Percentiles rank a stretch among this genome's conserved stretches.
phyloP scores from a whole-genome alignment of 2,329 filamentous ascomycete species.

The Thielaviopsis populi region DNA sequence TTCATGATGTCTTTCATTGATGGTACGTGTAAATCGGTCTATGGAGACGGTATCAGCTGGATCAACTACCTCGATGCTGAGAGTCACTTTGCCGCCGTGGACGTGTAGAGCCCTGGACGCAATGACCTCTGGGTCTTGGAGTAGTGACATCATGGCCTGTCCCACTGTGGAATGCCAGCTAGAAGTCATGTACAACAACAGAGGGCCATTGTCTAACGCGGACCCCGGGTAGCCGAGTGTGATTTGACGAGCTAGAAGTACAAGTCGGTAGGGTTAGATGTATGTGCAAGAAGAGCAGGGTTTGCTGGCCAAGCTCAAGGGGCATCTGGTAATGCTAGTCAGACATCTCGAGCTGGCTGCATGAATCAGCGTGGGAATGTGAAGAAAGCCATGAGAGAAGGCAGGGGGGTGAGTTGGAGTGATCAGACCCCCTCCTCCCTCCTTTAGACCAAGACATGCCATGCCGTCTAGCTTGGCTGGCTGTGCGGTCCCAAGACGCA shows the following conservation, averaged over 20 bases:
- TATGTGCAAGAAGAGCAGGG: not conserved
- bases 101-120: not conserved
- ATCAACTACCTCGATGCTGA: slow-evolving; percentile 5
- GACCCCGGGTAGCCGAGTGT: not conserved
- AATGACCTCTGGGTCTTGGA: not conserved
- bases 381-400: not conserved
- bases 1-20: slow-evolving; percentile 3
- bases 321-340: not conserved
- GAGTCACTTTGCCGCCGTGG: slow-evolving; percentile 5
- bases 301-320: not conserved
- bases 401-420: not conserved
- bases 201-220: not conserved
- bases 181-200: slow-evolving; percentile 5
- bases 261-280: not conserved
- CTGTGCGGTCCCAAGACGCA: not conserved
- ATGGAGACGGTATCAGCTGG: not conserved
- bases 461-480: not conserved
- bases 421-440: not conserved
- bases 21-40: slow-evolving; percentile 1
- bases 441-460: not conserved
- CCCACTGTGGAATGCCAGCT: not conserved
- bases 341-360: not conserved
- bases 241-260: slow-evolving; percentile 3
- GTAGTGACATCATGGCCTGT: not conserved
- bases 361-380: not conserved